Base-by-base conservation (phyloP, 2,329 filamentous ascomycete genomes). In the Trichoderma simmonsii region DNA sequence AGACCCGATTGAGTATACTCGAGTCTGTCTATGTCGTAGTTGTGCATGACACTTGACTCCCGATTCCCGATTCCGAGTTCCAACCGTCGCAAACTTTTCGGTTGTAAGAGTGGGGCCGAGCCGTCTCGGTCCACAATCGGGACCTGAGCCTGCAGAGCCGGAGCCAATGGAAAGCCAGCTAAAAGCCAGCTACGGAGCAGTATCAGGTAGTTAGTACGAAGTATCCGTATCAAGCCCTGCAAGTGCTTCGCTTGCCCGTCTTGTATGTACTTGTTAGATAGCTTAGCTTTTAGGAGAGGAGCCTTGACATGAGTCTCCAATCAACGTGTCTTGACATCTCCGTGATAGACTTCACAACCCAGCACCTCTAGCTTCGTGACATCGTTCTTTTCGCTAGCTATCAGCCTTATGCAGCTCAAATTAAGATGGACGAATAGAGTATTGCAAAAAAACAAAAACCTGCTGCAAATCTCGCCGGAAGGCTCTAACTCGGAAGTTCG, bases 21-120 rank as follows among this genome's bases (percentile, higher is more conserved):
- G 7, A 34, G 32, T 34, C 32, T 34, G 32, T 34, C 32, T 34
- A 43, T 43, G 39, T 43, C 39, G 39, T 43, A 43, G 39, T 43
- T 43, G 39, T n/a, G 24, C 61, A 62, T 62, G 66, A 62, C 56
- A 30, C 15, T 34, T n/a, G 5, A 24, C 28, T n/a, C 59, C 66
- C 57, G 66, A 36, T 36, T 21, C 30, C 66, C 66, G 66, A 70
- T n/a, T 1, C 66, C 66, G 66, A 70, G 57, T 61, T 70, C 66
- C 57, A 70, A 62, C 66, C 66, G 66, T 43, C 39, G 39, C 39
- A 70, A 32, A 43, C 56, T 26, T 32, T 18, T 36, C 36, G 28
- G 62, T 21, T 1, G 1, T 48, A 15, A 6, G 5, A 21, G n/a
- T 34, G 36, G 56, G 18, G 4, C 64, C n/a, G 63, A 18, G 32